These are phyloP conservation scores for Xylariales sp. DNA, from an alignment of 2,329 filamentous ascomycete species.

Conservation along the genomic window DNA sequence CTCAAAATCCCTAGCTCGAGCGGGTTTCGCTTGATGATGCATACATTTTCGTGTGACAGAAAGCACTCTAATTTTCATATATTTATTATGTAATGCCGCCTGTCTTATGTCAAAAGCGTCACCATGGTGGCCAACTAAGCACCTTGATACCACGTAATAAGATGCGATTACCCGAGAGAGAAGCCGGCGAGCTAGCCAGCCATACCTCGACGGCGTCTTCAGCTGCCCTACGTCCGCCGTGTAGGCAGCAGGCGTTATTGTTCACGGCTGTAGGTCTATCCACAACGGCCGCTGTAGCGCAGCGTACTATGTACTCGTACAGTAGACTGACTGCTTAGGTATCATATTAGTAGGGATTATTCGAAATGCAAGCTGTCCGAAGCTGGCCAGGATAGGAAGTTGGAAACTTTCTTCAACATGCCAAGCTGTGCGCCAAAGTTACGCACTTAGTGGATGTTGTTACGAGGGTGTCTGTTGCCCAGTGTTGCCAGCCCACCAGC, in stretches of 20 bases:
- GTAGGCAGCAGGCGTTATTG: background rate
- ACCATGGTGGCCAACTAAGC: background rate
- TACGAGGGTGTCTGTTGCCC: conserved; percentile 32
- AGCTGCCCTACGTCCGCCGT: background rate
- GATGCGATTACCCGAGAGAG: conserved; percentile 11
- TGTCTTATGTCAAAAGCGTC: background rate
- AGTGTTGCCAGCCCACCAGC: conserved; percentile 16
- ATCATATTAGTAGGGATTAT: conserved; percentile 27
- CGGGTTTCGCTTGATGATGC: conserved; percentile 28
- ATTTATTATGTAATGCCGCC: conserved; percentile 27
- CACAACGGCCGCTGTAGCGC: conserved; percentile 8
- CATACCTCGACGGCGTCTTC: conserved; percentile 1
- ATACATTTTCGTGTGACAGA: background rate
- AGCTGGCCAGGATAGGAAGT: conserved; percentile 39
- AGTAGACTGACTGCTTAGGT: background rate
- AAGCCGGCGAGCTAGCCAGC: conserved; percentile 11
- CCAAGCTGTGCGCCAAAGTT: conserved; percentile 34
- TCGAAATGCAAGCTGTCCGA: conserved; percentile 32
- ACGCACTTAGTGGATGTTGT: conserved; percentile 32
- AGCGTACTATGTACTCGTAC: background rate
- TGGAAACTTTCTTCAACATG: conserved; percentile 25
- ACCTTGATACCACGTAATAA: conserved; percentile 4
- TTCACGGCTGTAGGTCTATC: conserved; percentile 1
- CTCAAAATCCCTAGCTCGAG: conserved; percentile 32
- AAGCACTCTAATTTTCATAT: background rate